These are phyloP conservation scores for Clohesyomyces aquaticus DNA, from an alignment of 495 filamentous ascomycete genomes.

Conservation along the genomic window DNA sequence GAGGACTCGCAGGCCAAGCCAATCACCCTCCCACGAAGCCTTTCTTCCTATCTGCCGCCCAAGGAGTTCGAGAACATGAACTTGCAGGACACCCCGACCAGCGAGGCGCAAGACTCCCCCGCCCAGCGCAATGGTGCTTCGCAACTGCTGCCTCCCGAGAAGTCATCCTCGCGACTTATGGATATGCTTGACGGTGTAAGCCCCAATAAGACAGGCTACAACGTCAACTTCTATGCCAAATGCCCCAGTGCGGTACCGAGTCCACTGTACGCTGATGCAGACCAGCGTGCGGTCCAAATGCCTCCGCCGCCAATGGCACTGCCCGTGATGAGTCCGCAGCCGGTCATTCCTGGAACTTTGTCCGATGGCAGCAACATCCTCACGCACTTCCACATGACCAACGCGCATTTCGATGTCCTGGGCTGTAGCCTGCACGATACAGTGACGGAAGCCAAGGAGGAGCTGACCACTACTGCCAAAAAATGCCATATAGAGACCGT, in stretches of 20 bases:
- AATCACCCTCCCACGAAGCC: too few species aligned
- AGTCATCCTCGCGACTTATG: constrained; percentile 20
- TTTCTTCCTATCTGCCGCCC: too few species aligned
- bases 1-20: too few species aligned
- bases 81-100: constrained; percentile 45
- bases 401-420: constrained; percentile 39
- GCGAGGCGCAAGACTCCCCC: constrained; percentile 42
- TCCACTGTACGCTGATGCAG: constrained; percentile 29
- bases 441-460: neutral
- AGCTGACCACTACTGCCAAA: neutral
- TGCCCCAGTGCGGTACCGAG: constrained; percentile 38
- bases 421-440: constrained; percentile 20
- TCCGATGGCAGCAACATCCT: constrained; percentile 31
- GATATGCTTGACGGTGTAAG: constrained; percentile 19
- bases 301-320: neutral
- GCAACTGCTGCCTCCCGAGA: neutral
- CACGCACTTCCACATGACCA: constrained; percentile 36
- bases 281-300: neutral
- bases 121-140: neutral
- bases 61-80: constrained; percentile 30
- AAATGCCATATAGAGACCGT: constrained; percentile 24
- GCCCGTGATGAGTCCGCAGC: neutral
- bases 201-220: constrained; percentile 7
- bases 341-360: constrained; percentile 9
- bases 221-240: constrained; percentile 23